Percentiles rank a stretch among this genome's conserved stretches.
Conservation (phyloP, 2,329 filamentous ascomycete genomes). For the Clarireedia sp. region DNA sequence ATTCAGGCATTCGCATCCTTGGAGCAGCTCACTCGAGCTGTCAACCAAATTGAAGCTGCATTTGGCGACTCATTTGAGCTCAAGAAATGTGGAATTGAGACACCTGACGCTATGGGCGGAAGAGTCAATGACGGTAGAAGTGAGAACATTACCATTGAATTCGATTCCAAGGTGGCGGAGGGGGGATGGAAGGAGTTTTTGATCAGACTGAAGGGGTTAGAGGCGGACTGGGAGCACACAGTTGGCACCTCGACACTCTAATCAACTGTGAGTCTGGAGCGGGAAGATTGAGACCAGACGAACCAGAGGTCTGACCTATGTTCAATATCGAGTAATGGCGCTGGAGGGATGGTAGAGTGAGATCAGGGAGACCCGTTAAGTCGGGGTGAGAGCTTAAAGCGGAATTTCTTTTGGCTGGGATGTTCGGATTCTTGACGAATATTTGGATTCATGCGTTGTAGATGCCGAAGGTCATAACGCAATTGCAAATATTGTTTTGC, state of each 20-base stretch:
- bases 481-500: no score
- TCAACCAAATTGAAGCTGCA: slow-evolving; percentile 20
- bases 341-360: no score
- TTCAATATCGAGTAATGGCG: no score
- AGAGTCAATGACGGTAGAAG: slow-evolving; percentile 21
- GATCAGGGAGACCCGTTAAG: no score
- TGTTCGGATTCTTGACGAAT: no score
- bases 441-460: no score
- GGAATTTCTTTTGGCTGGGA: no score
- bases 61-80: slow-evolving; percentile 19
- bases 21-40: slow-evolving; percentile 20
- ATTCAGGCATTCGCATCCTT: slow-evolving; percentile 21
- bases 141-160: slow-evolving; percentile 24
- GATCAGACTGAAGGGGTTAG: slow-evolving; percentile 13
- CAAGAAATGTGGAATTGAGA: slow-evolving; percentile 20
- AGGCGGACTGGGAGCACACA: slow-evolving; percentile 20
- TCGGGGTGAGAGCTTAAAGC: no score
- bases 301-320: no score
- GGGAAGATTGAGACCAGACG: no score
- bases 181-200: slow-evolving; percentile 19
- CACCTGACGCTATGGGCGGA: slow-evolving; percentile 21
- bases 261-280: neutral
- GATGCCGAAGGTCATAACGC: no score
- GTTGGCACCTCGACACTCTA: neutral
- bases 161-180: slow-evolving; percentile 14